A percentile compares a stretch with the other conserved stretches of the same genome.
Conservation (phyloP, 2,329 filamentous ascomycete genomes). For the Alternaria ventricosa region DNA sequence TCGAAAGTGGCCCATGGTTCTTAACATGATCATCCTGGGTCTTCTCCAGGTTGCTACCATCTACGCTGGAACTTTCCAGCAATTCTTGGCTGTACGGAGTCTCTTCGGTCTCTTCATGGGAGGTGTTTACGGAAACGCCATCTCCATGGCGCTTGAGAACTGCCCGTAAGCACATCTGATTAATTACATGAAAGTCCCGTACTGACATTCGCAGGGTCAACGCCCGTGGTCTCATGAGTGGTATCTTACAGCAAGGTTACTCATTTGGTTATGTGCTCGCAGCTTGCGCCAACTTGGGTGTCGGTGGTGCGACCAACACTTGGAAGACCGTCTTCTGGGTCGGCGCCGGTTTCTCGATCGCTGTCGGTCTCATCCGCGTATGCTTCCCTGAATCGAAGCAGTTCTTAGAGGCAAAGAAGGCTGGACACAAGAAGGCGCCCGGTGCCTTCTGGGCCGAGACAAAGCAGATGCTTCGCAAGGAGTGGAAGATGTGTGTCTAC, state of each 20-base stretch:
- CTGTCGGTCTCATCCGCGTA: constrained; percentile 70
- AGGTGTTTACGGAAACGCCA: constrained; percentile 79
- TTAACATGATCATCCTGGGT: constrained; percentile 77
- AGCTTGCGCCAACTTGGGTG: constrained; percentile 75
- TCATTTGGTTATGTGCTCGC: constrained; percentile 81
- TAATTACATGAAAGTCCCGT: constrained; percentile 19
- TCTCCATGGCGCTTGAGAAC: constrained; percentile 79
- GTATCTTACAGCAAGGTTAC: constrained; percentile 83
- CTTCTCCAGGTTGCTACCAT: constrained; percentile 79
- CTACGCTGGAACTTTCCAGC: constrained; percentile 72
- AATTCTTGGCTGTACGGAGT: constrained; percentile 76
- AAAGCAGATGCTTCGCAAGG: constrained; percentile 68
- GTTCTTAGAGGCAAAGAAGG: constrained; percentile 72
- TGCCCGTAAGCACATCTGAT: constrained; percentile 60
- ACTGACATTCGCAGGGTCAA: constrained; percentile 50
- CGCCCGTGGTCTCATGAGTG: constrained; percentile 79
- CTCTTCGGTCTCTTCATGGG: constrained; percentile 83
- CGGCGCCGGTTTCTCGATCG: constrained; percentile 70
- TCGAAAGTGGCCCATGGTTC: constrained; percentile 82
- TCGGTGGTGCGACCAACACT: constrained; percentile 66
- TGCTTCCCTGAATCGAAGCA: constrained; percentile 77
- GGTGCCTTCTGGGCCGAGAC: constrained; percentile 72
- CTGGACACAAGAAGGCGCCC: constrained; percentile 58
- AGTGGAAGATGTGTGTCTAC: constrained; percentile 81
- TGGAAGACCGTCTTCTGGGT: constrained; percentile 83